A percentile compares a stretch with the other conserved stretches of the same genome.
Evolutionary conservation across 495 filamentous ascomycete genomes (phyloP).

Genomic region (Lepidopterella palustris): DNA sequence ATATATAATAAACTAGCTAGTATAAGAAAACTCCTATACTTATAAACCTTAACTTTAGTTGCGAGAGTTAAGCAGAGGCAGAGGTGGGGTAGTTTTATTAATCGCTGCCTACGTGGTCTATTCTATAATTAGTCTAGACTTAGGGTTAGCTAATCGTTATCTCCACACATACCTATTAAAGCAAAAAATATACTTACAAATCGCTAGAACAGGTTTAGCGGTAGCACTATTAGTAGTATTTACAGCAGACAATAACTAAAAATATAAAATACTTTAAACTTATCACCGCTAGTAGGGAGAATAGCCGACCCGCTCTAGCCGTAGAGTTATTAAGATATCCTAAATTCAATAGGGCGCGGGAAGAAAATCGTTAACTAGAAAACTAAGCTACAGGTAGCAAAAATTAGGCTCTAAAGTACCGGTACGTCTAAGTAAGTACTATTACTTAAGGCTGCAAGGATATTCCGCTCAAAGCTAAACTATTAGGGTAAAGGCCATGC

Average conservation of each 20-base stretch:
- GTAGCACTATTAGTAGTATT: not conserved
- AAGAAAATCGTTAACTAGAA: not conserved
- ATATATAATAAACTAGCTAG: not conserved
- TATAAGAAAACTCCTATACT: not conserved
- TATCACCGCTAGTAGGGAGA: no score
- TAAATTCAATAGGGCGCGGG: not conserved
- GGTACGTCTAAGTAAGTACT: not conserved
- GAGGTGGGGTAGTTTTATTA: not conserved
- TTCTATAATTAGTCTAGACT: not conserved
- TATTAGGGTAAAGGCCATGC: not conserved
- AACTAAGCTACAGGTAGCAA: not conserved
- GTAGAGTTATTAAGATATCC: not conserved
- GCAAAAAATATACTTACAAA: not conserved
- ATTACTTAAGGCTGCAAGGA: not conserved
- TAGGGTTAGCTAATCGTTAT: not conserved
- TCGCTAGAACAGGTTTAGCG: not conserved
- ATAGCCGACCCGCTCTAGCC: no score
- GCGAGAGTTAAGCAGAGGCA: not conserved
- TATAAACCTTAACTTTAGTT: not conserved
- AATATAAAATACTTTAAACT: no score
- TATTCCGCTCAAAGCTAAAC: not conserved
- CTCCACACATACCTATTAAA: not conserved
- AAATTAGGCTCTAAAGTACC: not conserved
- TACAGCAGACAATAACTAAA: no score
- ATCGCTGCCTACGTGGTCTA: not conserved